Evolutionary conservation across 2,329 filamentous ascomycete species (phyloP), one percentile per base, ranked within the genome.

Genomic region (Clonostachys chloroleuca): DNA sequence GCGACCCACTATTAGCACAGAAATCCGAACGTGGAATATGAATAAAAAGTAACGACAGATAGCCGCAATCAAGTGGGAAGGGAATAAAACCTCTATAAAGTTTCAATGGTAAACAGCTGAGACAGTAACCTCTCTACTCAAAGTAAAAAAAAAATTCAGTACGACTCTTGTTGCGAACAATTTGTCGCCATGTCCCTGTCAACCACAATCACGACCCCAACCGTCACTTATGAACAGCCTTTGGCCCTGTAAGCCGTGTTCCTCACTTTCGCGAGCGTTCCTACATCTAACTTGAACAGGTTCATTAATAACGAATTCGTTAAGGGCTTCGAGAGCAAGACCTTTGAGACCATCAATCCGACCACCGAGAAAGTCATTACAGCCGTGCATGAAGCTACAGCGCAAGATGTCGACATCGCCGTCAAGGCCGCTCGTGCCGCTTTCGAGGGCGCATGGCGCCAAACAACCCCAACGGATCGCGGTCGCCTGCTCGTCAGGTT

Each of bases 241-340:
- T 81, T 77, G 50, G 80, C 80, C 63, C 69, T 84, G 80, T 84
- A 70, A 65, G 80, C 18, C 4, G 18, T 20, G 4, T 20, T 20
- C 18, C n/a, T n/a, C n/a, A n/a, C n/a, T n/a, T n/a, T n/a, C n/a
- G n/a, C 18, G 18, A 20, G 18, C 18, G 18, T 20, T 20, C 5
- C 35, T 20, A 40, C 10, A 34, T n/a, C 40, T 35, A 9, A 35
- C 24, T 16, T 10, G 5, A 20, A 20, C 60, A 89, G 86, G 51
- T 94, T 89, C 80, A 94, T 95, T 80, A 92, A 94, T 80, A 92
- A 92, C 69, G 86, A 96, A 71, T 96, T 85, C 73, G 82, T 95
- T 54, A 66, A 70, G 60, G 78, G 83, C 65, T 83, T 87, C 53
- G 89, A 95, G 59, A 91, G 91, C 74, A 86, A 89, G 80, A 91